A percentile compares a stretch with the other conserved stretches of the same genome.
phyloP scores from a whole-genome alignment of 306 rosid genomes.

The Lupinus albus region DNA sequence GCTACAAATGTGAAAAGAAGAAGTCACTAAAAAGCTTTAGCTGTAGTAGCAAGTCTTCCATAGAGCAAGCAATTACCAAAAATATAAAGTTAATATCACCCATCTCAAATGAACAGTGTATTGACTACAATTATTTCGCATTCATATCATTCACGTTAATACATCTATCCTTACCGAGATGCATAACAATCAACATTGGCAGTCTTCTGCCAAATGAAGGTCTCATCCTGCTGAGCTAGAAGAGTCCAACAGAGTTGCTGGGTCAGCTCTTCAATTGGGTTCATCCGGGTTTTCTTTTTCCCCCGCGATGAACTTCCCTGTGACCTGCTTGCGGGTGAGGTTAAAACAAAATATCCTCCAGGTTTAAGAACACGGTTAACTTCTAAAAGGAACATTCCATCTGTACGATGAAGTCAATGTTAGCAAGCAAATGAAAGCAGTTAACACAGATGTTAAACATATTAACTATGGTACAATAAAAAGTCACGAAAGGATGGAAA shows the following conservation, averaged over 20 bases:
- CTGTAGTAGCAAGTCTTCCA: conserved; percentile 36
- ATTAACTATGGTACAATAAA: conserved; percentile 21
- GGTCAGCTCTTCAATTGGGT: conserved; percentile 72
- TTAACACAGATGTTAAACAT: conserved; percentile 18
- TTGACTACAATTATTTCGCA: conserved; percentile 18
- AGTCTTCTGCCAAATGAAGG: conserved; percentile 94
- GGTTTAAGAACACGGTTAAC: conserved; percentile 96
- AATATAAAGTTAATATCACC: conserved; percentile 28
- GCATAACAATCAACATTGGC: conserved; percentile 65
- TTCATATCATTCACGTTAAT: conserved; percentile 1
- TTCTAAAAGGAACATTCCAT: conserved; percentile 80
- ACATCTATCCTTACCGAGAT: conserved; percentile 69
- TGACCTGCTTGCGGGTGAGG: conserved; percentile 71
- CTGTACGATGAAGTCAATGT: conserved; percentile 55
- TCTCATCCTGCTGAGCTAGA: conserved; percentile 88
- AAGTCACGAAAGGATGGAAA: conserved; percentile 3
- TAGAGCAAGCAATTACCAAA: conserved; percentile 39
- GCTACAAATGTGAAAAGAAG: conserved; percentile 55
- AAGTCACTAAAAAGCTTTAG: conserved; percentile 28
- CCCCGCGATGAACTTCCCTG: conserved; percentile 63
- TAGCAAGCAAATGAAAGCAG: conserved; percentile 30
- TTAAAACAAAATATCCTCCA: conserved; percentile 96
- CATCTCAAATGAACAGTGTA: conserved; percentile 33
- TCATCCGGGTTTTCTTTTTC: conserved; percentile 56
- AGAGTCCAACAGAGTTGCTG: conserved; percentile 87